Evolutionary conservation across 768 basidiomycete genomes (phyloP), one percentile per base, ranked within the genome.

Genomic region (Termitomyces sp.): DNA sequence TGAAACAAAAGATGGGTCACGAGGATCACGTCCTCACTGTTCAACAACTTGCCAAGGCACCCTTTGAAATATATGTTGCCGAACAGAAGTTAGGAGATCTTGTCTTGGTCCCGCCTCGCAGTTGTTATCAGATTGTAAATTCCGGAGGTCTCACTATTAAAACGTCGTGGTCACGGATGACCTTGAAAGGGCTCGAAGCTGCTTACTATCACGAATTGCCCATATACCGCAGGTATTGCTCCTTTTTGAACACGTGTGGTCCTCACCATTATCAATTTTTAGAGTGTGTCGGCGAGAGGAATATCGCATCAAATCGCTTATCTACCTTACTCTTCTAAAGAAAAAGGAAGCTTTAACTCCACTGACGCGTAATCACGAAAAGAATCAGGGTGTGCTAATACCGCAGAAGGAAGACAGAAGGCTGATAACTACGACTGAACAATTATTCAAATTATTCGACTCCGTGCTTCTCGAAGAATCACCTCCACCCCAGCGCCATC

Each of bases 81-180:
- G 82, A 92, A 64, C 91, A 94, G 69, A 80, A 78, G 48, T 61
- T 86, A 0, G 91, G 91, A 2, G 91, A 94, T 64, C 66, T 94
- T 40, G 85, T 94, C 8, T 75, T 92, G 19, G 88, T 94, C 17
- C 91, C 91, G 11, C 86, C 88, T 25, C 76, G 86, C 59, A 86
- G 86, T 57, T 89, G 86, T 54, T 90, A 94, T 68, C 91, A 94
- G 66, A 91, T 92, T 3, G 77, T 93, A 25, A 94, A 94, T 61
- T 72, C 72, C 44, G 88, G 90, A 21, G 90, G 91, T 12, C 77
- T 94, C 19, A 90, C 89, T 0, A 75, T 92, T 67, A 94, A 94
- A 70, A 83, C 84, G 4, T 88, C 88, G 1, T 94, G 91, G 91
- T 92, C 90, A 0, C 76, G 91, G 43, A 92, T 94, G 89, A 85